phyloP scores from a whole-genome alignment of 192 early-diverging fungal species.

The Podila horticola region DNA sequence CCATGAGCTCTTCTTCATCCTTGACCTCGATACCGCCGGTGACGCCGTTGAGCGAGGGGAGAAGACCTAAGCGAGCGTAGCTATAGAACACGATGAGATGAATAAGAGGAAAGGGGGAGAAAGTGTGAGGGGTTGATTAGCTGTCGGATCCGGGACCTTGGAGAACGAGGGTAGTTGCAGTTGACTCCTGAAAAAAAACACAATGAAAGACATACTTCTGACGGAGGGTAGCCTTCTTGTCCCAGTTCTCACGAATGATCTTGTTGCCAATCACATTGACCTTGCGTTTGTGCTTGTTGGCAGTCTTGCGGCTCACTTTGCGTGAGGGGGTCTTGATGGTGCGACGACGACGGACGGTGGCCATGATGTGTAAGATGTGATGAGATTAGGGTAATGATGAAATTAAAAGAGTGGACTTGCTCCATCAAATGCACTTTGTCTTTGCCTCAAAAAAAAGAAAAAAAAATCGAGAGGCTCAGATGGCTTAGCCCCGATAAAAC shows the following conservation, averaged over 20 bases:
- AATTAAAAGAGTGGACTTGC: background rate
- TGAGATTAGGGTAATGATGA: background rate
- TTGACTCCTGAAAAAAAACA: background rate
- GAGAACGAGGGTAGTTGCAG: background rate
- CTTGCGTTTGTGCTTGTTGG: slow-evolving; percentile 71
- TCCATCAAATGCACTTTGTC: background rate
- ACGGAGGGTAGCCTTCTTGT: slow-evolving; percentile 68
- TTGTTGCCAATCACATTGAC: slow-evolving; percentile 61
- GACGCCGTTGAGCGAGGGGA: slow-evolving; percentile 72
- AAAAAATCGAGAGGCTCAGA: background rate
- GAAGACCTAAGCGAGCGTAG: slow-evolving; percentile 76
- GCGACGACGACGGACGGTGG: slow-evolving; percentile 72
- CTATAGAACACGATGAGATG: slow-evolving; percentile 22
- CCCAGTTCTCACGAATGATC: slow-evolving; percentile 76
- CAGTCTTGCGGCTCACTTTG: slow-evolving; percentile 69
- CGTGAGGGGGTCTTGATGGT: slow-evolving; percentile 69
- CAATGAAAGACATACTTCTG: slow-evolving; percentile 66
- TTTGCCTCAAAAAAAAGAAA: no score
- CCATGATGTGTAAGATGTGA: slow-evolving; percentile 56
- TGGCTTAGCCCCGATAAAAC: no score
- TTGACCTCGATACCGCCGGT: slow-evolving; percentile 65
- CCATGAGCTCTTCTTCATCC: slow-evolving; percentile 56
- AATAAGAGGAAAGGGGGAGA: background rate
- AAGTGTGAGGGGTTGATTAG: no score
- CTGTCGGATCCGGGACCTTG: background rate